A percentile compares a stretch with the other conserved stretches of the same genome.
phyloP scores from a whole-genome alignment of 179 eudicot genomes.

The Nepenthes alata region DNA sequence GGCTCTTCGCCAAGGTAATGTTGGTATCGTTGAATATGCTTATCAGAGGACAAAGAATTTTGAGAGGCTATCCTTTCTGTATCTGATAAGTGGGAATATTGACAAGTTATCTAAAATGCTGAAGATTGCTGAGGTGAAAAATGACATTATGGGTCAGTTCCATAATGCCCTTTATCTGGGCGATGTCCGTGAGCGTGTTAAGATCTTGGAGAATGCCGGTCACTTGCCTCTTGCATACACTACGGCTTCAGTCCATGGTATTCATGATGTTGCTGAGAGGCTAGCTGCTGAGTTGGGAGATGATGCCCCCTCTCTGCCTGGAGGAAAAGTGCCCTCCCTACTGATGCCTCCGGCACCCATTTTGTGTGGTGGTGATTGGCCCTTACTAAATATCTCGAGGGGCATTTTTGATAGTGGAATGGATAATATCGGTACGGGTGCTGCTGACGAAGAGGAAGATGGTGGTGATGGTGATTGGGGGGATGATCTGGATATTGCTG shows the following conservation, averaged over 20 bases:
- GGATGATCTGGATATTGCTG: slow-evolving; percentile 55
- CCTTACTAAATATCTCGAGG: slow-evolving; percentile 69
- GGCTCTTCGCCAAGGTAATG: slow-evolving; percentile 97
- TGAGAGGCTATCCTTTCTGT: slow-evolving; percentile 83
- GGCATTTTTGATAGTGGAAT: slow-evolving; percentile 78
- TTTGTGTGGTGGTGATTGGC: slow-evolving; percentile 82
- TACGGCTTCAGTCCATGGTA: slow-evolving; percentile 75
- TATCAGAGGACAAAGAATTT: slow-evolving; percentile 94
- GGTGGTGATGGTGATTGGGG: slow-evolving; percentile 75
- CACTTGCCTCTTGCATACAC: slow-evolving; percentile 87
- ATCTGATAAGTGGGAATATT: slow-evolving; percentile 71
- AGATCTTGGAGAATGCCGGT: slow-evolving; percentile 71
- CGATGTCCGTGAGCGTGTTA: slow-evolving; percentile 72
- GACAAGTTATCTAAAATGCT: slow-evolving; percentile 83
- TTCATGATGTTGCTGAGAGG: slow-evolving; percentile 55
- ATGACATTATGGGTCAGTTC: slow-evolving; percentile 95
- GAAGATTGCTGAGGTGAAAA: slow-evolving; percentile 88
- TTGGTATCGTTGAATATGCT: slow-evolving; percentile 89
- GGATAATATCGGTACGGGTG: slow-evolving; percentile 36
- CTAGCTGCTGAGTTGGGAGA: slow-evolving; percentile 64
- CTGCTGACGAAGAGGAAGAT: slow-evolving; percentile 55
- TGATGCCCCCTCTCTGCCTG: slow-evolving; percentile 56
- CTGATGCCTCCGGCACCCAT: slow-evolving; percentile 77
- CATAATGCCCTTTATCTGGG: slow-evolving; percentile 92
- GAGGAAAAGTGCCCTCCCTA: slow-evolving; percentile 59